Evolutionary conservation across 805 yeast species (phyloP), one percentile per base, ranked within the genome.

Genomic region (Teunomyces lycoperdinae): DNA sequence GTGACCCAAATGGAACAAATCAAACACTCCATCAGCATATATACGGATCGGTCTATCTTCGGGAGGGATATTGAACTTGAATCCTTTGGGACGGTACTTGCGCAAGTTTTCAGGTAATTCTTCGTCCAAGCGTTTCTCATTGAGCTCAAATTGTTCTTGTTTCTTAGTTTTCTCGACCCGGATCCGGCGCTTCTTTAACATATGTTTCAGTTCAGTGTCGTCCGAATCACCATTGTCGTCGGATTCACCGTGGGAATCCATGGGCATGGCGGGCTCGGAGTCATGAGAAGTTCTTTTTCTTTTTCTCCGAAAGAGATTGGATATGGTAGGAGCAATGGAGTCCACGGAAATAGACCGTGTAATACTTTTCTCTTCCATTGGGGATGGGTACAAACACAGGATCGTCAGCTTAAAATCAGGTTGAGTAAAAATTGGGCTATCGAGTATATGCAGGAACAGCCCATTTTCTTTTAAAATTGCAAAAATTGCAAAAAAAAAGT

Each of bases 1-100:
- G 64, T 94, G 99, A 20, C 99, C 99, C 61, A 94, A 66, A 68
- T 94, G 99, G 71, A 94, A 94, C 52, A 94, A 72, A 68, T 94
- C 99, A 73, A 94, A 94, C 14, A 94, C 97, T 45, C 99, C 99
- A 68, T 94, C 99, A 5, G 99, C 99, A 64, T 94, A 94, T n/a
- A 94, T 81, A 50, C 99, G 78, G 27, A 94, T 82, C 0, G 96
- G 91, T 50, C 97, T 77, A 60, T 86, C 94, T 3, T 64, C 72
- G 2, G 97, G 95, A 2, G 99, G 99, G 24, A 84, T 57, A 56
- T 89, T 89, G 66, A 94, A 80, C 55, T 73, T 74, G 70, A 69
- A 89, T 2, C 97, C 97, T 29, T 68, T 67, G 20, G 96, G 97
- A 58, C 96, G 78, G 70, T 75, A 89, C 67, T 82, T 86, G 50